Conservation (phyloP, 2,329 filamentous ascomycete species). For the Diaporthe eres region DNA sequence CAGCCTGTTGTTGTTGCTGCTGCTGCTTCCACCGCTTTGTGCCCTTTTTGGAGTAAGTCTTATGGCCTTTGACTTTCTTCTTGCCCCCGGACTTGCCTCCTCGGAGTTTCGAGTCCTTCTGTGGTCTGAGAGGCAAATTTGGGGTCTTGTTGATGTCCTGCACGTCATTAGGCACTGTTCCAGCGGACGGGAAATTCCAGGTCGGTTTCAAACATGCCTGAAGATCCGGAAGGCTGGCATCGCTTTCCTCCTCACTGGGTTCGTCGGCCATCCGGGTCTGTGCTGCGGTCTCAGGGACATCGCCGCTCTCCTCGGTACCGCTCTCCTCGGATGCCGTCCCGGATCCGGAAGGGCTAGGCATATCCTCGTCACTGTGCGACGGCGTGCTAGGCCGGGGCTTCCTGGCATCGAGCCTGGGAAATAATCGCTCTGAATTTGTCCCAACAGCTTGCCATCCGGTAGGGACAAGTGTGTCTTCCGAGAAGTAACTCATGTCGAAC, state of each 20-base stretch:
- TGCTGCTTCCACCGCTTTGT: slow-evolving; percentile 64
- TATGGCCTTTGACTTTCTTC: slow-evolving; percentile 63
- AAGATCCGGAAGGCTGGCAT: slow-evolving; percentile 34
- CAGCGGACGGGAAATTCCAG: slow-evolving; percentile 32
- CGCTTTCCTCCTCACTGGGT: slow-evolving; percentile 67
- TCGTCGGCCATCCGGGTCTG: slow-evolving; percentile 72
- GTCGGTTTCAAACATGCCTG: slow-evolving; percentile 35
- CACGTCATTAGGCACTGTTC: slow-evolving; percentile 33
- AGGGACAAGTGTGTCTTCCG: slow-evolving; percentile 72
- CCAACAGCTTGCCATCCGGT: slow-evolving; percentile 75
- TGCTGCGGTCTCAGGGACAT: slow-evolving; percentile 48
- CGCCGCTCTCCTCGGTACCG: slow-evolving; percentile 66
- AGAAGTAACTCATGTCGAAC: slow-evolving; percentile 82
- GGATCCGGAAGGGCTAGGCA: slow-evolving; percentile 63
- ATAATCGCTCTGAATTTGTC: slow-evolving; percentile 67
- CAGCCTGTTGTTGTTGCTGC: slow-evolving; percentile 49
- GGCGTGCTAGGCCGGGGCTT: slow-evolving; percentile 57
- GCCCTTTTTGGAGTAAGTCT: slow-evolving; percentile 64
- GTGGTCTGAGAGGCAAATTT: slow-evolving; percentile 44
- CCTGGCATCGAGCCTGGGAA: slow-evolving; percentile 66
- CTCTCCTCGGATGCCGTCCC: slow-evolving; percentile 65
- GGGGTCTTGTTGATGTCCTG: slow-evolving; percentile 44
- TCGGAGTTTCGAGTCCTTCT: slow-evolving; percentile 39
- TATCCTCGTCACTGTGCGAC: slow-evolving; percentile 58
- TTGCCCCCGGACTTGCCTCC: slow-evolving; percentile 51